phyloP scores from a whole-genome alignment of 2,329 filamentous ascomycete genomes.

The Ceratocystis huliohia region DNA sequence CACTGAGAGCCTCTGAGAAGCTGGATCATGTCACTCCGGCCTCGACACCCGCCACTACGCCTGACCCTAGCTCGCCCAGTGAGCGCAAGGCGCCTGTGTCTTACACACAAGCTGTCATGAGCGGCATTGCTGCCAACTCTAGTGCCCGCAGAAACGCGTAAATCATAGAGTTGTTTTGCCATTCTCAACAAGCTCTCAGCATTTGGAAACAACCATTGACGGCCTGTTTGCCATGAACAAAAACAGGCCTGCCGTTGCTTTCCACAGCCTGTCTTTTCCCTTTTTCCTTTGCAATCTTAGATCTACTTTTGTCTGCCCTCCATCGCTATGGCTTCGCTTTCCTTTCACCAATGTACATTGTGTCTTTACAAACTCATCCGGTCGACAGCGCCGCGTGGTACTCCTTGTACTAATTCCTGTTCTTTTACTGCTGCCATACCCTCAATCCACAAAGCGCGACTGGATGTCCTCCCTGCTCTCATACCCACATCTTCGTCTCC shows the following conservation, averaged over 20 bases:
- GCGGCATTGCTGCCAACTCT: slow-evolving; percentile 1
- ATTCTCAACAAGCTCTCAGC: too few species aligned
- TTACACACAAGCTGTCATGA: slow-evolving; percentile 4
- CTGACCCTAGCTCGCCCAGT: slow-evolving; percentile 41
- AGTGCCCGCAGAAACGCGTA: slow-evolving; percentile 9
- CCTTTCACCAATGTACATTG: slow-evolving; percentile 8
- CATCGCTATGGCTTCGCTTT: not conserved
- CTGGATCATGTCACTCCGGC: slow-evolving; percentile 36
- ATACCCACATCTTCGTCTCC: not conserved
- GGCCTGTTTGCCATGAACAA: not conserved
- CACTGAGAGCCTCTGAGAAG: slow-evolving; percentile 27
- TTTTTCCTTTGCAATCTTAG: not conserved
- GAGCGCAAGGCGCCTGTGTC: not conserved
- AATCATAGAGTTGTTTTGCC: not conserved
- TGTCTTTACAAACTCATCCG: slow-evolving; percentile 4
- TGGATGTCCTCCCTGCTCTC: not conserved
- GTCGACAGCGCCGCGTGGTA: not conserved
- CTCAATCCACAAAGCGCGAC: not conserved
- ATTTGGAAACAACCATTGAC: too few species aligned
- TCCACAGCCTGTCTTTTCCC: not conserved
- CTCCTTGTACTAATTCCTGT: slow-evolving; percentile 7
- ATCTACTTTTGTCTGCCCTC: too few species aligned
- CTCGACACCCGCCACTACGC: slow-evolving; percentile 54
- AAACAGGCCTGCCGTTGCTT: not conserved
- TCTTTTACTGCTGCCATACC: not conserved